These are phyloP conservation scores for Hemisphaericaspora lyxosophila DNA, from an alignment of 1,139 yeast species.

Conservation along the genomic window DNA sequence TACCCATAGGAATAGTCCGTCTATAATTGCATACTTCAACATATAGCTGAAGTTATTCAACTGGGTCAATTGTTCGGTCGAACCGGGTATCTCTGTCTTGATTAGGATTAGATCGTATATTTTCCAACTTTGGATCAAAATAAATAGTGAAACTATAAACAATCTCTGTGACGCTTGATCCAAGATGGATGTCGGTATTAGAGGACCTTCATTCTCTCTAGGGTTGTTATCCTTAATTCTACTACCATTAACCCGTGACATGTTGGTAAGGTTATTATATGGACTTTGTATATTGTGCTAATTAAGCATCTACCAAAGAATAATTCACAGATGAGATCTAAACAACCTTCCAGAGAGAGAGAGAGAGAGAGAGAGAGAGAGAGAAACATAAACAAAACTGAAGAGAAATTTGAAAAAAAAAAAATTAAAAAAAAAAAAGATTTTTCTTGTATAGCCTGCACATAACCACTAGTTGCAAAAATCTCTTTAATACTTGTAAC, in stretches of 20 bases:
- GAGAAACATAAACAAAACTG: too few relatives aligned
- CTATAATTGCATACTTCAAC: slow-evolving; percentile 69
- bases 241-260: background rate
- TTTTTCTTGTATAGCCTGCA: too few relatives aligned
- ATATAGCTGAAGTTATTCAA: slow-evolving; percentile 58
- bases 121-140: slow-evolving; percentile 78
- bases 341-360: too few relatives aligned
- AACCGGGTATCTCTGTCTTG: slow-evolving; percentile 28
- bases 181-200: slow-evolving; percentile 56
- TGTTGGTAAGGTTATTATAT: too few relatives aligned
- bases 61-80: slow-evolving; percentile 18
- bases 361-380: too few relatives aligned
- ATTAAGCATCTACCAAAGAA: too few relatives aligned
- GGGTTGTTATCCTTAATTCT: background rate
- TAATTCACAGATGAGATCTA: too few relatives aligned
- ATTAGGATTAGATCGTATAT: slow-evolving; percentile 62
- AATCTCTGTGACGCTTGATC: slow-evolving; percentile 85
- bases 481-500: too few relatives aligned
- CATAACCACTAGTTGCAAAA: too few relatives aligned
- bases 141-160: slow-evolving; percentile 63
- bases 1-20: slow-evolving; percentile 65
- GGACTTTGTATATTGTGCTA: too few relatives aligned
- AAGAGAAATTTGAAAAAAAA: too few relatives aligned
- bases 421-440: too few relatives aligned
- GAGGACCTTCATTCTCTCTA: slow-evolving; percentile 13